Conservation (phyloP, 192 early-diverging fungal genomes). For the Coemansia erecta region DNA sequence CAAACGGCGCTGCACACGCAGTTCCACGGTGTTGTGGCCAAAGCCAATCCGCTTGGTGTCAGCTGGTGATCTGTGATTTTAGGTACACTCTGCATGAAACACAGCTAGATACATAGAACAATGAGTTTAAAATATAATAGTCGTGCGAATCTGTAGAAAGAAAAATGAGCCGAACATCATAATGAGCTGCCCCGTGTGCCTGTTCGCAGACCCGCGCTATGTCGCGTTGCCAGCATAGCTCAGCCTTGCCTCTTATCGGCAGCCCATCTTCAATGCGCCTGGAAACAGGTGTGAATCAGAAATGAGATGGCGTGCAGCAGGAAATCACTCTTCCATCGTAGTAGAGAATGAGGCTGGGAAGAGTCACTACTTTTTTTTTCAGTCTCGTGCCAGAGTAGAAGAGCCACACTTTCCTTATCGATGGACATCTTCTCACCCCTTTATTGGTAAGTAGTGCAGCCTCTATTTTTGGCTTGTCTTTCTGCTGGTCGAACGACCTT, state of each 20-base stretch:
- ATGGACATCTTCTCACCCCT: neutral
- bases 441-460: neutral
- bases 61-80: slow-evolving; percentile 61
- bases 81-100: too few species aligned
- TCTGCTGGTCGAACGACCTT: neutral
- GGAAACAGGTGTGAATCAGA: too few species aligned
- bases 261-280: slow-evolving; percentile 11
- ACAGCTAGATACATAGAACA: too few species aligned
- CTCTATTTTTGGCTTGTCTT: neutral
- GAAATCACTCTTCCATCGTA: too few species aligned
- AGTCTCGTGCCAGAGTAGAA: neutral
- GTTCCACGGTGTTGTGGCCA: slow-evolving; percentile 80
- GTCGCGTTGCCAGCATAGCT: too few species aligned
- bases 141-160: too few species aligned
- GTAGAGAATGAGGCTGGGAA: too few species aligned
- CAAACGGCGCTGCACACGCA: slow-evolving; percentile 71
- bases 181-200: too few species aligned
- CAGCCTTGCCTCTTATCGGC: slow-evolving; percentile 9
- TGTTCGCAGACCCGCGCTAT: too few species aligned
- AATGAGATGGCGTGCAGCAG: too few species aligned
- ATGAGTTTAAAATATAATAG: too few species aligned
- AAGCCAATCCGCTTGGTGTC: slow-evolving; percentile 72
- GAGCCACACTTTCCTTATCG: slow-evolving; percentile 2
- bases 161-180: too few species aligned
- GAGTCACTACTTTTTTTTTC: neutral